These are phyloP conservation scores for Trichoderma koningiopsis DNA, from an alignment of 2,329 filamentous ascomycete species.

Conservation along the genomic window DNA sequence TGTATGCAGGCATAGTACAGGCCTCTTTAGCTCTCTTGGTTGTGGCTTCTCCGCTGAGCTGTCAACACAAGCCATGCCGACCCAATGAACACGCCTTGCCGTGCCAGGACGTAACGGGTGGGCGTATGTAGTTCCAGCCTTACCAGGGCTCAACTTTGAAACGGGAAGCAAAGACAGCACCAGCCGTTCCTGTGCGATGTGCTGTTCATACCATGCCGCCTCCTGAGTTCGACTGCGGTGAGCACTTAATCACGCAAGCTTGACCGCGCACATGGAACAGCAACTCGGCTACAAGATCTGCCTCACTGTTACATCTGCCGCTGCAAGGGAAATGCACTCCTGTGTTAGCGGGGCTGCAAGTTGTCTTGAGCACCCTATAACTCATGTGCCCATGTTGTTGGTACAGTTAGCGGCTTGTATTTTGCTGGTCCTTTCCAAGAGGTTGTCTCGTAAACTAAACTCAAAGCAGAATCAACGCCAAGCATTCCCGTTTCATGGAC, in stretches of 20 bases:
- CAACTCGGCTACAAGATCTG: slow-evolving; percentile 4
- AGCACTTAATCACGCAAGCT: slow-evolving; percentile 9
- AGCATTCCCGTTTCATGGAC: neutral
- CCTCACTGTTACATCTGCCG: neutral
- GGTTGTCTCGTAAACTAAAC: neutral
- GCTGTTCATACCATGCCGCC: slow-evolving; percentile 4
- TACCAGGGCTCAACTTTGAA: neutral
- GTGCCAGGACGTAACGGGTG: neutral
- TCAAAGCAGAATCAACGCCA: slow-evolving; percentile 1
- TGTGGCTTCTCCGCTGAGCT: neutral
- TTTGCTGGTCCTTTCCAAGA: neutral
- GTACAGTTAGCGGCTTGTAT: neutral
- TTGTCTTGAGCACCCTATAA: neutral
- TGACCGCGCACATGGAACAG: neutral
- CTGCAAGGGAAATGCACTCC: slow-evolving; percentile 14
- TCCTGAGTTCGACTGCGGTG: slow-evolving; percentile 8
- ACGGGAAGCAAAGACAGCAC: neutral
- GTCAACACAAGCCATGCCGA: neutral
- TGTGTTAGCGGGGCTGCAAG: slow-evolving; percentile 1
- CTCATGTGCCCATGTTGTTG: neutral
- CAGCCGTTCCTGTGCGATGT: neutral
- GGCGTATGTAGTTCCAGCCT: slow-evolving; percentile 16
- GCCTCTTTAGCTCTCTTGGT: neutral
- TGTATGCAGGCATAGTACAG: neutral
- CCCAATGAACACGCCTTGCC: neutral